Conservation (phyloP, 164 flowering plant genomes). For the Aristolochia californica region DNA sequence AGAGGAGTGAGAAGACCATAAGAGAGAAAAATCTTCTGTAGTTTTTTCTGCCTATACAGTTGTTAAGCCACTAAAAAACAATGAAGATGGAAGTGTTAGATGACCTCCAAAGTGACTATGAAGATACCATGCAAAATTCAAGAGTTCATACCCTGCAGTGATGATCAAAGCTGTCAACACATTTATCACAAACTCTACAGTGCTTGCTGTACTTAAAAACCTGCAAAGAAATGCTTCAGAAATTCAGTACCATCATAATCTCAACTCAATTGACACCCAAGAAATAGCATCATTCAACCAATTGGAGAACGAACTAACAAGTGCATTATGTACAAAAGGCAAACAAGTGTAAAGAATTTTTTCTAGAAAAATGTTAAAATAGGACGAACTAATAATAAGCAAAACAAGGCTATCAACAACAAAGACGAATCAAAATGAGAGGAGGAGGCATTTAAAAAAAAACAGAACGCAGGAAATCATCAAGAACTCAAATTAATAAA, state of each 20-base stretch:
- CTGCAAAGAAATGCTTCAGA: constrained; percentile 24
- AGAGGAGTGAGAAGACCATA: constrained; percentile 77
- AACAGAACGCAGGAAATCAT: no score
- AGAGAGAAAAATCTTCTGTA: constrained; percentile 83
- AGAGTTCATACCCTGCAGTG: constrained; percentile 81
- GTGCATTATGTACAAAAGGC: no score
- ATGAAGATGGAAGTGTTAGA: constrained; percentile 11
- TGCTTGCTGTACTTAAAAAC: constrained; percentile 98
- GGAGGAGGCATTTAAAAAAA: no score
- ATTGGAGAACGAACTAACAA: no score
- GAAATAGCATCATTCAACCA: neutral
- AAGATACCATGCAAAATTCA: constrained; percentile 5
- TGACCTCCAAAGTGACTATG: neutral
- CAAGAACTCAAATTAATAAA: no score
- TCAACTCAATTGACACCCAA: neutral
- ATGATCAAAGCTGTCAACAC: constrained; percentile 94
- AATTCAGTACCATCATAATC: neutral
- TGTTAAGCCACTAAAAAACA: constrained; percentile 90
- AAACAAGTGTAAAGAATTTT: no score
- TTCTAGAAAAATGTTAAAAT: no score
- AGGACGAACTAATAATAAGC: no score
- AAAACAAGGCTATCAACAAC: no score
- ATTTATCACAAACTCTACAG: constrained; percentile 98
- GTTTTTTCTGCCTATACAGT: constrained; percentile 88
- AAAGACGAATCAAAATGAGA: no score